phyloP scores from a whole-genome alignment of 805 yeast genomes.

The Priceomyces fermenticarens region DNA sequence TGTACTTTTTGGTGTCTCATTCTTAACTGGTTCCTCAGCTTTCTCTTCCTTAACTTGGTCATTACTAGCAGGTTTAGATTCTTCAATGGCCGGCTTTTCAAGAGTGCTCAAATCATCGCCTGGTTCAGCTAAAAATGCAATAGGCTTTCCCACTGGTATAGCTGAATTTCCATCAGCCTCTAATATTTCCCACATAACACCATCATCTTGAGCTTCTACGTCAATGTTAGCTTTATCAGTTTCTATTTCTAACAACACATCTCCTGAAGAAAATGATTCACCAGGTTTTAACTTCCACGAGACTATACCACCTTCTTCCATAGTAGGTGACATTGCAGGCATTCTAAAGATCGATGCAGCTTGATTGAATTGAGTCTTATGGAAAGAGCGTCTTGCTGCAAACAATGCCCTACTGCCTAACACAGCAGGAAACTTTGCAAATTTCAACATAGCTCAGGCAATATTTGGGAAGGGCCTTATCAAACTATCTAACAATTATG shows the following conservation, averaged over 20 bases:
- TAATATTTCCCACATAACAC: slow-evolving; percentile 74
- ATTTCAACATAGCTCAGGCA: slow-evolving; percentile 3
- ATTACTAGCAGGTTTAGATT: slow-evolving; percentile 10
- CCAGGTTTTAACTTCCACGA: slow-evolving; percentile 79
- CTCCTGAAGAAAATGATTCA: slow-evolving; percentile 76
- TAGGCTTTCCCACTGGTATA: slow-evolving; percentile 81
- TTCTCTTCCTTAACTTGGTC: slow-evolving; percentile 8
- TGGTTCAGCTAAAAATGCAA: slow-evolving; percentile 84
- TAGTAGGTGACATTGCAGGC: slow-evolving; percentile 99
- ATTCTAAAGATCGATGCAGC: slow-evolving; percentile 62
- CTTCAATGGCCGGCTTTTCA: slow-evolving; percentile 51
- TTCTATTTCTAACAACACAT: slow-evolving; percentile 76
- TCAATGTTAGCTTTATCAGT: slow-evolving; percentile 83
- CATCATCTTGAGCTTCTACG: slow-evolving; percentile 91
- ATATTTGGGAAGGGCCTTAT: not conserved
- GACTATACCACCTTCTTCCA: slow-evolving; percentile 93
- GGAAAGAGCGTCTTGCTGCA: slow-evolving; percentile 2
- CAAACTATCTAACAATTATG: not conserved
- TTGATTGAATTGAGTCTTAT: slow-evolving; percentile 1
- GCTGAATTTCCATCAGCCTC: slow-evolving; percentile 73
- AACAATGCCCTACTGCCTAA: slow-evolving; percentile 1
- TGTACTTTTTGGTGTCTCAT: slow-evolving; percentile 12
- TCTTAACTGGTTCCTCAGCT: slow-evolving; percentile 11
- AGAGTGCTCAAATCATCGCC: slow-evolving; percentile 75
- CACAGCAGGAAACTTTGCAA: slow-evolving; percentile 3